A percentile compares a stretch with the other conserved stretches of the same genome.
These are phyloP conservation scores for Seiridium unicorne DNA, from an alignment of 2,329 filamentous ascomycete species.

Conservation along the genomic window DNA sequence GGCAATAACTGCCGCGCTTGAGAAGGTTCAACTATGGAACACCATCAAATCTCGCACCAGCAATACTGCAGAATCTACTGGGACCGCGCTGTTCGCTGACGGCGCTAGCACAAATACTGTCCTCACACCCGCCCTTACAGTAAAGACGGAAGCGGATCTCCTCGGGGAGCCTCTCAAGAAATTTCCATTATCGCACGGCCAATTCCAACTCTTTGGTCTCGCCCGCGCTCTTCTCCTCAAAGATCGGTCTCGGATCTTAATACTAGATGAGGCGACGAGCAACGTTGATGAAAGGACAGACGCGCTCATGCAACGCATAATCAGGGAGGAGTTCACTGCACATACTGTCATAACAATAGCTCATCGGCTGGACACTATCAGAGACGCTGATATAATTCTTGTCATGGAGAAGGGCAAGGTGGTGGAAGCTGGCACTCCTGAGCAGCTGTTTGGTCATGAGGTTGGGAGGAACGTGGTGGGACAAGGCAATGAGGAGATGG, in stretches of 20 bases:
- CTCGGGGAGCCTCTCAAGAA: background rate
- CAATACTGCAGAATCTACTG: background rate
- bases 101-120: background rate
- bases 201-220: slow-evolving; percentile 7
- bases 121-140: background rate
- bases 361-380: slow-evolving; percentile 7
- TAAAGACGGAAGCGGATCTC: background rate
- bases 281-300: slow-evolving; percentile 7
- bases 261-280: slow-evolving; percentile 7
- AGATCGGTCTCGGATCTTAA: background rate
- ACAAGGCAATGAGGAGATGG: too few species aligned
- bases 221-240: slow-evolving; percentile 3
- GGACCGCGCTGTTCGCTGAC: background rate
- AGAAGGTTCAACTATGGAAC: slow-evolving; percentile 7
- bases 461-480: too few species aligned
- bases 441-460: background rate
- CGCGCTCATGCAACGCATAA: slow-evolving; percentile 1
- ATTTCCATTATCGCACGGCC: slow-evolving; percentile 5
- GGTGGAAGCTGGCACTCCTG: slow-evolving; percentile 5
- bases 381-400: background rate
- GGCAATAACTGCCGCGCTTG: background rate
- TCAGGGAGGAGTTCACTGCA: slow-evolving; percentile 3
- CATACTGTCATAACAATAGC: slow-evolving; percentile 4
- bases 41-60: background rate
- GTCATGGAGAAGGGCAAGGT: slow-evolving; percentile 4